A percentile compares a stretch with the other conserved stretches of the same genome.
phyloP scores from a whole-genome alignment of 176 grass and related monocot genomes.

The Elymus sibiricus region DNA sequence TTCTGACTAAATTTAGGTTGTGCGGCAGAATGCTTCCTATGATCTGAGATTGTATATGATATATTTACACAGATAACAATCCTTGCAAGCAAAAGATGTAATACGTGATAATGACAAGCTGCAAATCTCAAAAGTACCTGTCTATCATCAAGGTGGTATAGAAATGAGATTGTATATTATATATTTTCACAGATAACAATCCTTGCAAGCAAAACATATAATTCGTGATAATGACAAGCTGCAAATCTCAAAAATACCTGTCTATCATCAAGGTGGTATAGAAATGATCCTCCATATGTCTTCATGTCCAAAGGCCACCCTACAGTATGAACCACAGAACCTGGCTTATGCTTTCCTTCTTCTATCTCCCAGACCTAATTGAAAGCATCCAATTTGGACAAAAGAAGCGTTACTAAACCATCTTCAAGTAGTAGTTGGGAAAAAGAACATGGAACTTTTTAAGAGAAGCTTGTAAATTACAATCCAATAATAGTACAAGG shows the following conservation, averaged over 20 bases:
- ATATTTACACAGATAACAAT: neutral
- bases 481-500: neutral
- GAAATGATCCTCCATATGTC: conserved; percentile 85
- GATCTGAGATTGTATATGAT: neutral
- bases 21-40: neutral
- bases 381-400: neutral
- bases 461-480: neutral
- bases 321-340: conserved; percentile 82
- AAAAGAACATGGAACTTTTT: neutral
- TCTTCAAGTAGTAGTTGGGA: neutral
- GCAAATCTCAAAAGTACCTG: conserved; percentile 47
- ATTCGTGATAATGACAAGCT: neutral
- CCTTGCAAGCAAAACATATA: neutral
- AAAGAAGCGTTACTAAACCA: neutral
- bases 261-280: conserved; percentile 84
- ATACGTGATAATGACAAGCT: neutral
- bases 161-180: conserved; percentile 42
- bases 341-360: conserved; percentile 76
- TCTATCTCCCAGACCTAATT: conserved; percentile 95
- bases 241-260: conserved; percentile 53
- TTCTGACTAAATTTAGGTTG: neutral
- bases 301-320: conserved; percentile 92
- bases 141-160: conserved; percentile 81
- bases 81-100: neutral
- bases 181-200: neutral